Conservation (phyloP, 2,329 filamentous ascomycete species). For the Pyrenochaeta sp. region DNA sequence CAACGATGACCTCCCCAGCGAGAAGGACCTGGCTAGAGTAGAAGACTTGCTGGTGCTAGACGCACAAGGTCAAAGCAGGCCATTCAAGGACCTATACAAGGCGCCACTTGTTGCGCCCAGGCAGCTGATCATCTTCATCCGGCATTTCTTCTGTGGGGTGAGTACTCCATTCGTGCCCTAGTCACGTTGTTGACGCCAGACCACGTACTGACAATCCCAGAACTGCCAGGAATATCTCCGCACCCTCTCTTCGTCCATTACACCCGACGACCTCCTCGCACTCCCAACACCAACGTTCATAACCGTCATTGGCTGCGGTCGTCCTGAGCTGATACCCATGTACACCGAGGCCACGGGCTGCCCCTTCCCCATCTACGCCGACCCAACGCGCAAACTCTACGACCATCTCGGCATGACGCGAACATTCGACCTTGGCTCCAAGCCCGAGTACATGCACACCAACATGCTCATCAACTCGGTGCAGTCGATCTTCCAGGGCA, state of each 20-base stretch:
- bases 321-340: constrained; percentile 71
- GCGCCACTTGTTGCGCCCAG: constrained; percentile 50
- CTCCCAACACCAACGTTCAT: constrained; percentile 68
- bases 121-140: constrained; percentile 76
- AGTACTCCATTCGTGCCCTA: constrained; percentile 44
- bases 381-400: constrained; percentile 74
- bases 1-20: constrained; percentile 46
- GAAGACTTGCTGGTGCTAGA: constrained; percentile 48
- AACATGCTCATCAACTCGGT: constrained; percentile 57
- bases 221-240: constrained; percentile 80
- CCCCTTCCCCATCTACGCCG: constrained; percentile 79
- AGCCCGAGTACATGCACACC: constrained; percentile 72
- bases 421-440: constrained; percentile 67
- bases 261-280: constrained; percentile 52
- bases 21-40: constrained; percentile 38
- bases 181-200: background rate
- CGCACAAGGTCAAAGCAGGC: constrained; percentile 42
- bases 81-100: constrained; percentile 49
- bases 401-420: constrained; percentile 72
- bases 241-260: constrained; percentile 67
- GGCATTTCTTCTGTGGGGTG: constrained; percentile 84
- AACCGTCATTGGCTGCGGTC: constrained; percentile 76
- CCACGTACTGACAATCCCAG: constrained; percentile 49
- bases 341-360: constrained; percentile 71
- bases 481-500: constrained; percentile 65